phyloP scores from a whole-genome alignment of 2,329 filamentous ascomycete genomes.

The Helotiales sp. region DNA sequence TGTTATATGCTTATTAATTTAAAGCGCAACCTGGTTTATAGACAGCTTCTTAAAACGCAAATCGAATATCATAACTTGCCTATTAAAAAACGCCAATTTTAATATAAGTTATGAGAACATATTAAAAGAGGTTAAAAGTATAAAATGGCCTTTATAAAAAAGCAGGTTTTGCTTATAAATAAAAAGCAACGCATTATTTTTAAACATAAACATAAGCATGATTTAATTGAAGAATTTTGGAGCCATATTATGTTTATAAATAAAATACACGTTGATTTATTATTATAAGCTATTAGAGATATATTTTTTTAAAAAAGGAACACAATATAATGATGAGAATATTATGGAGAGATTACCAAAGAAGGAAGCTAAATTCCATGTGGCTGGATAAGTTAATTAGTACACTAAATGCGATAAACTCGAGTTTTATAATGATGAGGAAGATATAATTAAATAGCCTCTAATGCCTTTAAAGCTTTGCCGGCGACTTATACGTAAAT shows the following conservation, averaged over 20 bases:
- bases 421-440: too few species aligned
- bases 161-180: constrained; percentile 18
- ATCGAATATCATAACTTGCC: constrained; percentile 21
- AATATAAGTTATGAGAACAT: constrained; percentile 14
- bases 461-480: constrained; percentile 20
- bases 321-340: constrained; percentile 21
- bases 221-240: constrained; percentile 17
- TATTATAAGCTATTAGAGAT: constrained; percentile 2
- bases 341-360: constrained; percentile 17
- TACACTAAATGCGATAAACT: constrained; percentile 23
- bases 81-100: constrained; percentile 11
- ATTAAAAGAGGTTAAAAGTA: constrained; percentile 18
- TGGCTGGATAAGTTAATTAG: constrained; percentile 21
- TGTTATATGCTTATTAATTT: constrained; percentile 11
- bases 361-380: constrained; percentile 20
- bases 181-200: constrained; percentile 5
- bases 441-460: constrained; percentile 15
- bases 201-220: background rate
- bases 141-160: constrained; percentile 18
- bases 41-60: constrained; percentile 18
- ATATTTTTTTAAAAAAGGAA: constrained; percentile 19
- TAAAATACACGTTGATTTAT: constrained; percentile 26
- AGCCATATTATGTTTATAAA: constrained; percentile 23
- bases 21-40: constrained; percentile 14
- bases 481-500: background rate